These are phyloP conservation scores for Pyrenula massariospora DNA, from an alignment of 495 filamentous ascomycete species.

Conservation along the genomic window DNA sequence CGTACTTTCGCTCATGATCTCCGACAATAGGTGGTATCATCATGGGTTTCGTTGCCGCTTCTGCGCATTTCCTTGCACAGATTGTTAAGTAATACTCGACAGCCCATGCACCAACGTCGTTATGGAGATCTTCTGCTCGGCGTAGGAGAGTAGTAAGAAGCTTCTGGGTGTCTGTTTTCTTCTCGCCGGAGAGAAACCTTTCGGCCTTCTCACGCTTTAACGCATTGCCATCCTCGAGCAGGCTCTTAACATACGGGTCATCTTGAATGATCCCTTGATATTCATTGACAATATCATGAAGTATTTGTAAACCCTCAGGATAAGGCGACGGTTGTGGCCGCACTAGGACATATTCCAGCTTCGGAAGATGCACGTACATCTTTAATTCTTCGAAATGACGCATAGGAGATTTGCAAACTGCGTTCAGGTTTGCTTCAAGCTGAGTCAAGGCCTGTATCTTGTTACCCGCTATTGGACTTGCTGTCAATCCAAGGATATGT, in stretches of 20 bases:
- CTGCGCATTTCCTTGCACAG: constrained; percentile 37
- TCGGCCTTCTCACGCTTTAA: constrained; percentile 22
- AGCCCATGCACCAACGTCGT: constrained; percentile 64
- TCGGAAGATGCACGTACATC: constrained; percentile 54
- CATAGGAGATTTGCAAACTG: constrained; percentile 61
- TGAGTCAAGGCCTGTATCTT: constrained; percentile 6
- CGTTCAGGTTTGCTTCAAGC: constrained; percentile 61
- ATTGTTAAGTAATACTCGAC: constrained; percentile 57
- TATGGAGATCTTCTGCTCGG: constrained; percentile 37
- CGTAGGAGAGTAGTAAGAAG: constrained; percentile 41
- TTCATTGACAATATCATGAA: neutral
- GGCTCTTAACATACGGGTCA: constrained; percentile 59
- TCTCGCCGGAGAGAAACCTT: constrained; percentile 31
- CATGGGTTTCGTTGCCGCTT: neutral
- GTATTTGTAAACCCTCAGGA: neutral
- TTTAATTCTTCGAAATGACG: constrained; percentile 59
- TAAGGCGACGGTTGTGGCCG: neutral
- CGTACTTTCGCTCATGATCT: neutral
- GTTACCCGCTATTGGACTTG: constrained; percentile 58
- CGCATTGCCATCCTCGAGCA: constrained; percentile 23
- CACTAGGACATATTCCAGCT: constrained; percentile 17
- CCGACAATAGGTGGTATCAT: neutral
- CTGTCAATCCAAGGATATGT: constrained; percentile 71
- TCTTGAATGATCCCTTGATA: constrained; percentile 33
- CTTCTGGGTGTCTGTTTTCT: constrained; percentile 43